Conservation (phyloP, 1,139 yeast genomes). For the Pichia terricola region DNA sequence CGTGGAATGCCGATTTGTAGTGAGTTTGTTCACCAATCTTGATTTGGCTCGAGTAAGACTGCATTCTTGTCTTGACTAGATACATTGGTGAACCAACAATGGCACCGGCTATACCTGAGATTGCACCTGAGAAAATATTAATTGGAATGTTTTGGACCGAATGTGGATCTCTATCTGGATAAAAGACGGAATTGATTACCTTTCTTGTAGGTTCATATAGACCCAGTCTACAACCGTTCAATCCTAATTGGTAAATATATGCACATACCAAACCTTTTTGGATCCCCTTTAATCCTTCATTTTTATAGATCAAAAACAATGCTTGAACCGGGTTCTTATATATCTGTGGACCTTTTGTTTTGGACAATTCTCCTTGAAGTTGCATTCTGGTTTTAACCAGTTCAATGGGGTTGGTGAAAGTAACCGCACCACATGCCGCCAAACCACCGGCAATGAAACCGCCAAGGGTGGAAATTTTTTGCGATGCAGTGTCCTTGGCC, state of each 20-base stretch:
- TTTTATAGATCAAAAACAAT: constrained; percentile 55
- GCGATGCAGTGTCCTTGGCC: constrained; percentile 24
- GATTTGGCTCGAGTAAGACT: constrained; percentile 60
- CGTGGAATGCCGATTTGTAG: constrained; percentile 62
- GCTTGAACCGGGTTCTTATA: constrained; percentile 88
- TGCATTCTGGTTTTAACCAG: constrained; percentile 93
- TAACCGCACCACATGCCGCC: constrained; percentile 97
- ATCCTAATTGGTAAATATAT: constrained; percentile 77
- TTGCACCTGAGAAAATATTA: constrained; percentile 74
- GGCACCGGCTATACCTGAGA: constrained; percentile 87
- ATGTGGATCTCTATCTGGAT: constrained; percentile 41
- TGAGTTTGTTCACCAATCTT: constrained; percentile 89
- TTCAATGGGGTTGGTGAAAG: constrained; percentile 93
- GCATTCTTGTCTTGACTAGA: constrained; percentile 92
- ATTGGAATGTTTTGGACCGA: constrained; percentile 51
- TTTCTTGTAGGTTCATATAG: constrained; percentile 82
- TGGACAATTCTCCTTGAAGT: constrained; percentile 78
- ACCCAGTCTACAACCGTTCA: constrained; percentile 91
- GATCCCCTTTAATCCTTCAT: constrained; percentile 80
- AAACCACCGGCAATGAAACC: constrained; percentile 90
- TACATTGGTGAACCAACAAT: constrained; percentile 84
- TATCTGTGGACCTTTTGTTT: constrained; percentile 38
- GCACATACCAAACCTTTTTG: constrained; percentile 85
- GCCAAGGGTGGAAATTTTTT: constrained; percentile 55
- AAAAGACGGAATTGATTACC: constrained; percentile 43